Conservation (phyloP, 192 early-diverging fungal species). For the Funneliformis geosporum region DNA sequence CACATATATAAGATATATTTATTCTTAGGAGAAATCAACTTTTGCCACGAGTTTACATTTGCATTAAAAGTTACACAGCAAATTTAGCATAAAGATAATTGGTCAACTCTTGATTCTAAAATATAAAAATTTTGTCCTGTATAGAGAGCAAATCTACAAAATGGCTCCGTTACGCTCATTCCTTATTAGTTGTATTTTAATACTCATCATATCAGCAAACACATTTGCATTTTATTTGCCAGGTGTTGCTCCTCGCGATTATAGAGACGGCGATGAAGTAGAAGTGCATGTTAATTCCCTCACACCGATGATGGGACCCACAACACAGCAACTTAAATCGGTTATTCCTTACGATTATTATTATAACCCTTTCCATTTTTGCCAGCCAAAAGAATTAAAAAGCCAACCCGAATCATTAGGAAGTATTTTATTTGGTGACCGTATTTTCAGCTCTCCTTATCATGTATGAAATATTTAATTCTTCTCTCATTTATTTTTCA, state of each 20-base stretch:
- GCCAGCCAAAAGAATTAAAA: slow-evolving; percentile 58
- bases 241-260: slow-evolving; percentile 90
- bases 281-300: slow-evolving; percentile 85
- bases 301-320: slow-evolving; percentile 65
- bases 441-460: slow-evolving; percentile 82
- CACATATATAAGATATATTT: too few species aligned
- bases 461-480: slow-evolving; percentile 55
- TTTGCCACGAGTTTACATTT: too few species aligned
- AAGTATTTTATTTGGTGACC: slow-evolving; percentile 93
- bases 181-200: slow-evolving; percentile 5
- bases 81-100: too few species aligned
- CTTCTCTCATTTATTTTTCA: neutral
- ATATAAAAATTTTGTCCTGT: too few species aligned
- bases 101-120: too few species aligned
- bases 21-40: too few species aligned
- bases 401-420: slow-evolving; percentile 81
- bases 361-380: slow-evolving; percentile 84
- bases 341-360: slow-evolving; percentile 90
- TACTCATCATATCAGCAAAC: slow-evolving; percentile 4
- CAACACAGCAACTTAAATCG: slow-evolving; percentile 64
- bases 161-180: neutral
- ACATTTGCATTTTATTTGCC: slow-evolving; percentile 84
- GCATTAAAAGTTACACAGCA: too few species aligned
- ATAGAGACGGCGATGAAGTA: slow-evolving; percentile 65
- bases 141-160: neutral